Percentiles rank a stretch among this genome's conserved stretches.
Conservation (phyloP, 768 basidiomycete species). For the Auricularia heimuer region DNA sequence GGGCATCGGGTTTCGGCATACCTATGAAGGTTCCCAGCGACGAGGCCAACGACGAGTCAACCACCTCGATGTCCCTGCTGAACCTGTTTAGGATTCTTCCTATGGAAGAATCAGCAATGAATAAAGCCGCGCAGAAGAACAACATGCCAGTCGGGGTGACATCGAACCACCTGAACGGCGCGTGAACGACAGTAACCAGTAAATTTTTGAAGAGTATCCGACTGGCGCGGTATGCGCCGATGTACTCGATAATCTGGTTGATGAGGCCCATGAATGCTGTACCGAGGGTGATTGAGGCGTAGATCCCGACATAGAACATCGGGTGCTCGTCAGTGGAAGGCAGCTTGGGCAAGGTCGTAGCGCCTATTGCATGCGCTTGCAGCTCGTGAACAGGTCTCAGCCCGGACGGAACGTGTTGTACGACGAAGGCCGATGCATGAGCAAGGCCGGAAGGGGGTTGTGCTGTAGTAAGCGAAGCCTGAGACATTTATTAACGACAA, state of each 20-base stretch:
- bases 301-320: conserved; percentile 16
- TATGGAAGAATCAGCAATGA: background rate
- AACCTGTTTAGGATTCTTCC: conserved; percentile 19
- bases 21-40: conserved; percentile 43
- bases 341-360: background rate
- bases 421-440: background rate
- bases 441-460: background rate
- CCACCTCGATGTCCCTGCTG: conserved; percentile 19
- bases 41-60: conserved; percentile 11
- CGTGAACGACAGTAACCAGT: conserved; percentile 59
- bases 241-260: conserved; percentile 18
- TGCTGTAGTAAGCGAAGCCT: background rate
- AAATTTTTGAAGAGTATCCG: conserved; percentile 36
- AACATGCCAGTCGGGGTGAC: background rate
- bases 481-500: background rate
- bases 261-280: conserved; percentile 12
- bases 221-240: conserved; percentile 42
- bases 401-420: background rate
- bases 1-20: conserved; percentile 15
- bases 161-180: conserved; percentile 51
- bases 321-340: conserved; percentile 16
- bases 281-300: conserved; percentile 13
- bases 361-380: background rate
- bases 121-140: too few species aligned
- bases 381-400: background rate